phyloP scores from a whole-genome alignment of 2,329 filamentous ascomycete species.

The Calonectria henricotiae region DNA sequence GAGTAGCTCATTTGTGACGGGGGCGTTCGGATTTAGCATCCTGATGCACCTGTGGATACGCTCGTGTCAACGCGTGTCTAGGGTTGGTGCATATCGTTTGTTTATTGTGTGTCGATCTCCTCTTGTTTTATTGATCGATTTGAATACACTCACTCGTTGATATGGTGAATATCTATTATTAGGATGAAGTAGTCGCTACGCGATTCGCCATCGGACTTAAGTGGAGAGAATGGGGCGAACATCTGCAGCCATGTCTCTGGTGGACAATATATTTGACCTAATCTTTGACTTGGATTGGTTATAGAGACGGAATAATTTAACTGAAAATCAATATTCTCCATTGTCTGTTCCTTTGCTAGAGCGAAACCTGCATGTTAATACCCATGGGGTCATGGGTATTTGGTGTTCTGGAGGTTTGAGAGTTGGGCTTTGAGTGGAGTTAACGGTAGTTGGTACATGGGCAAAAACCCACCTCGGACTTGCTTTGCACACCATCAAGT shows the following conservation, averaged over 20 bases:
- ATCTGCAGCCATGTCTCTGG: no score
- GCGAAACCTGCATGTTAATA: no score
- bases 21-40: neutral
- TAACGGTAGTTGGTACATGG: no score
- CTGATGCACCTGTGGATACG: neutral
- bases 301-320: neutral
- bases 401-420: no score
- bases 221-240: neutral
- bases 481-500: no score
- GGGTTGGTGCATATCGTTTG: neutral
- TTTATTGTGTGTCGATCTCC: neutral
- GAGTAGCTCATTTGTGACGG: slow-evolving; percentile 6
- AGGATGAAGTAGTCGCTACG: neutral
- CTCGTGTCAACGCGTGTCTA: neutral
- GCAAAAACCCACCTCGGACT: no score
- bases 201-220: neutral
- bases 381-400: no score
- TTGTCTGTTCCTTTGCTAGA: no score
- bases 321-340: no score
- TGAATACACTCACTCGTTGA: neutral
- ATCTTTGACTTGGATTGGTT: neutral
- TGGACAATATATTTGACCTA: no score
- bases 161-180: neutral
- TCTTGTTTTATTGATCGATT: no score
- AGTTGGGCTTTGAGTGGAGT: no score